A percentile compares a stretch with the other conserved stretches of the same genome.
Evolutionary conservation across 305 asterid species (phyloP).

Genomic region (Fraxinus latifolia): DNA sequence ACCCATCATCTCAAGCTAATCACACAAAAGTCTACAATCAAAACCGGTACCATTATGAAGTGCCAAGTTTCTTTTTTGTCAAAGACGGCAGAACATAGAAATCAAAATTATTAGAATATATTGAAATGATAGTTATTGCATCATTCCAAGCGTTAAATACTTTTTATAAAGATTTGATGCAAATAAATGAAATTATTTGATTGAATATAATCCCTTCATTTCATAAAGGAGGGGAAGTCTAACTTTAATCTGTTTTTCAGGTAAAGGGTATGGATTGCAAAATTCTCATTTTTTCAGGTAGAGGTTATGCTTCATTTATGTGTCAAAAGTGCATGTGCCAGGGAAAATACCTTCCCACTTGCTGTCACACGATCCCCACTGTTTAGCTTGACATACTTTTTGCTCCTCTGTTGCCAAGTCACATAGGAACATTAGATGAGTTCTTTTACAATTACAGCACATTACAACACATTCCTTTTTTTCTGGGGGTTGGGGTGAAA

Average conservation of each 20-base stretch:
- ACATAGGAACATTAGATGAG: constrained; percentile 13
- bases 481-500: not conserved
- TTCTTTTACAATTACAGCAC: constrained; percentile 1
- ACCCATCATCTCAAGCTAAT: not conserved
- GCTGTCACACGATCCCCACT: constrained; percentile 90
- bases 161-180: not conserved
- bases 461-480: not conserved
- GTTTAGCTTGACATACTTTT: constrained; percentile 83
- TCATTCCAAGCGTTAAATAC: not conserved
- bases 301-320: not conserved
- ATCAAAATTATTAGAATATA: not conserved
- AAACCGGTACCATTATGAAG: not conserved
- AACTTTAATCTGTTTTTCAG: not conserved
- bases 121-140: not conserved
- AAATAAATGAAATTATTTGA: not conserved
- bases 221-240: not conserved
- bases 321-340: not conserved
- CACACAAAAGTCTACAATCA: not conserved
- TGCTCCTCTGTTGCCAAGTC: constrained; percentile 64
- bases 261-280: not conserved
- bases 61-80: not conserved
- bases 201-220: not conserved
- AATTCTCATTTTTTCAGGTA: not conserved
- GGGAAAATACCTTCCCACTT: constrained; percentile 75
- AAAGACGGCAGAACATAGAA: not conserved